Evolutionary conservation across 1,139 yeast species (phyloP), one percentile per base, ranked within the genome.

Genomic region (Debaryomycetaceae sp.): DNA sequence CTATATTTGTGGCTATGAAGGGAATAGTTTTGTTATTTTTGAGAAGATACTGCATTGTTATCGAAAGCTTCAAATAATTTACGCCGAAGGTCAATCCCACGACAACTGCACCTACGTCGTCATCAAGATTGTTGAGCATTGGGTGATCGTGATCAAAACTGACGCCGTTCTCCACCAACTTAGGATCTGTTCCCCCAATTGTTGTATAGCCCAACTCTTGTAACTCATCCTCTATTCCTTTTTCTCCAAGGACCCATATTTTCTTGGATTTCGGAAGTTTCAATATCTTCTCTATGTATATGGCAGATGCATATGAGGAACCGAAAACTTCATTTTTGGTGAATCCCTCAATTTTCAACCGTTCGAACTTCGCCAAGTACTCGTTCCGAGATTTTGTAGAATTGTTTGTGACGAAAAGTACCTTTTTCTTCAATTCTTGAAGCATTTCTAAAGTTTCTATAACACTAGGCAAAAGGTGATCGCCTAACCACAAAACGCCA

Each of bases 1-100:
- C 99, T 40, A 87, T 86, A 62, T 93, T 93, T n/a, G 99, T 93
- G 27, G 97, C 98, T 52, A 95, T 75, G 62, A 90, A 93, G 35
- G 86, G 80, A 5, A 89, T 74, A 2, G 79, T 72, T 42, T 84
- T 83, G 52, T 85, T 76, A 51, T 77, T 78, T 46, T 72, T 66
- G 45, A 73, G 56, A 43, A 93, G 72, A 57, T 93, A 91, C 57
- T 88, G 90, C 70, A 91, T 75, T 4, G 97, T 88, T 33, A 83
- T 72, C 3, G 96, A 86, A 43, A 90, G 69, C 64, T 89, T 87
- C 59, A 86, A 81, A 62, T 93, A 93, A 64, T 87, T 90, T 52
- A 91, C 63, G 42, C 79, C 78, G 24, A 83, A 70, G 50, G 90
- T 91, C 48, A 93, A 72, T 2, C 99, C 99, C 24, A 91, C 91